Conservation (phyloP, 371 early-diverging fungal genomes). For the Paraphysoderma sedebokerense region DNA sequence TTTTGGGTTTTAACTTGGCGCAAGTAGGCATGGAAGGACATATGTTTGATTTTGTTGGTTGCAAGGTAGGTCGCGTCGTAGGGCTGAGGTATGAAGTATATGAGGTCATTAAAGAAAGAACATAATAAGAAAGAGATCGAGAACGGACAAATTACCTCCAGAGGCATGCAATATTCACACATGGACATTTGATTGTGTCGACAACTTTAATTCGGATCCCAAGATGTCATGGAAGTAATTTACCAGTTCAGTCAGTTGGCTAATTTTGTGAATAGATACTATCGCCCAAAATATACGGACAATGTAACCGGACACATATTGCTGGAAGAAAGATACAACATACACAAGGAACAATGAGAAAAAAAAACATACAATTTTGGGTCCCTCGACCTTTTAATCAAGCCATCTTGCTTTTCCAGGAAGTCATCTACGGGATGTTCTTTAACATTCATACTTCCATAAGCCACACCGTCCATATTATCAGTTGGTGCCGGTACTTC, state of each 20-base stretch:
- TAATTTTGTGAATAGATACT: neutral
- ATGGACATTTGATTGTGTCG: slow-evolving; percentile 79
- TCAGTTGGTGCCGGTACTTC: neutral
- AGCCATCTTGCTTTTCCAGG: slow-evolving; percentile 64
- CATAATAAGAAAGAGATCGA: neutral
- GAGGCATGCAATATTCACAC: slow-evolving; percentile 96
- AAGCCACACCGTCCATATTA: neutral
- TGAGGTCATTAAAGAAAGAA: neutral
- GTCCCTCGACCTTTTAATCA: slow-evolving; percentile 64
- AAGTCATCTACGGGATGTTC: slow-evolving; percentile 65
- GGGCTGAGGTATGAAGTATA: slow-evolving; percentile 30
- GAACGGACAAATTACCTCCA: slow-evolving; percentile 35
- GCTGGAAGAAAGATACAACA: neutral
- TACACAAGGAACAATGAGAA: neutral
- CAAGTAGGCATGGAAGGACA: slow-evolving; percentile 88
- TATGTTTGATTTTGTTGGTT: slow-evolving; percentile 86
- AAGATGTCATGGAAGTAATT: neutral
- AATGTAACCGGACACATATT: neutral
- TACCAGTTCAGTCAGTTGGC: neutral
- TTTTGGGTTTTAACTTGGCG: slow-evolving; percentile 49
- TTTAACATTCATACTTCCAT: slow-evolving; percentile 10
- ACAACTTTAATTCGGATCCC: slow-evolving; percentile 40
- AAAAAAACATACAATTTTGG: slow-evolving; percentile 44
- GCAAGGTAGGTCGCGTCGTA: slow-evolving; percentile 72
- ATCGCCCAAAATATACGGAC: neutral